Conservation (phyloP, 139 green algal species). For the Nannochloris sp. region DNA sequence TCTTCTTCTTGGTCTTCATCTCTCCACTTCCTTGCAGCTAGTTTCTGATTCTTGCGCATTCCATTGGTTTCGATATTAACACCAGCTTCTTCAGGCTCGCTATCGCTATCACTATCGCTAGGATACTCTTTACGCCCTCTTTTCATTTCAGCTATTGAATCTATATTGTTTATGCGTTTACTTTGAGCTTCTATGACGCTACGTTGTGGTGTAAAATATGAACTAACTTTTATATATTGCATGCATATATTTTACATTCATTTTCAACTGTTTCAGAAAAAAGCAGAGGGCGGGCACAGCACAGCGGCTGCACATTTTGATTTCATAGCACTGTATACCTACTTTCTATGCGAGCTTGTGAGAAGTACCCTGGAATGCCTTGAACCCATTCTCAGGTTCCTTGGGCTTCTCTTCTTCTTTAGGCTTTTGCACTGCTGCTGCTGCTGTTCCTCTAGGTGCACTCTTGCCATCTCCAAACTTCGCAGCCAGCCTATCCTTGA, state of each 20-base stretch:
- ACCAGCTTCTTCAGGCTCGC: neutral
- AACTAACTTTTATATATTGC: too few species aligned
- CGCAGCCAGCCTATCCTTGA: constrained; percentile 22
- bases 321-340: too few species aligned
- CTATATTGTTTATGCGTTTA: too few species aligned
- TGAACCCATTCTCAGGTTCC: constrained; percentile 1
- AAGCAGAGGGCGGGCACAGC: too few species aligned
- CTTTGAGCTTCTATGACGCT: too few species aligned
- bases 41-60: neutral
- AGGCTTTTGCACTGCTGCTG: neutral
- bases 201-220: too few species aligned
- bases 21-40: too few species aligned
- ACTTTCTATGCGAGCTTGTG: neutral
- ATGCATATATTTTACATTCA: too few species aligned
- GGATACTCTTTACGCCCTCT: too few species aligned
- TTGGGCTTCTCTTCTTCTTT: neutral
- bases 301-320: too few species aligned
- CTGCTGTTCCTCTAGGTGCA: neutral
- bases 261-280: too few species aligned
- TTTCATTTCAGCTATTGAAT: too few species aligned
- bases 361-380: constrained; percentile 10
- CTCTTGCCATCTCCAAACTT: constrained; percentile 8
- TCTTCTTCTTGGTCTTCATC: neutral
- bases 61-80: neutral
- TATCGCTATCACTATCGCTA: neutral